Evolutionary conservation across 2,329 filamentous ascomycete species (phyloP), one percentile per base, ranked within the genome.

Genomic region (Fusarium verrucosum): DNA sequence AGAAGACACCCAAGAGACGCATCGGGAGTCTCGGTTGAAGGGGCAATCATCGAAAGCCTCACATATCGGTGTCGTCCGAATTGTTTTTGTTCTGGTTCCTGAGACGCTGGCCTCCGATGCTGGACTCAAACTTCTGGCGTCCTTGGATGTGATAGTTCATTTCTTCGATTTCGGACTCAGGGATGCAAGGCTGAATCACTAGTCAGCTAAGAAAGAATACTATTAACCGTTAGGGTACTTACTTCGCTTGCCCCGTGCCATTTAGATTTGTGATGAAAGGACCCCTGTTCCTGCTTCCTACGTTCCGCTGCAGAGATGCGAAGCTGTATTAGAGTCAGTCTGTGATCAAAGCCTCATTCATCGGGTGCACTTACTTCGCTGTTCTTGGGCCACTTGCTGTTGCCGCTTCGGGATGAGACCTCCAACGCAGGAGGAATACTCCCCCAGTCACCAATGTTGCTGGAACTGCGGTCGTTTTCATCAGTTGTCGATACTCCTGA

Each of bases 381-480:
- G 2, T 64, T 23, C 25, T 70, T 74, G 8, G 58, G 59, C 73
- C 74, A 76, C 16, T 62, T 68, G 23, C 62, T 63, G 23, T 59
- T 62, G 3, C 52, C 43, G 11, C 55, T 33, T 17, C 52, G 52
- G 16, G 14, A 26, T 22, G 44, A 47, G 6, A 46, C 37, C 10
- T 41, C 23, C 3, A 26, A 23, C 7, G 38, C 19, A 7, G 49
- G 20, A 7, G 47, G 28, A 2, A 57, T 26, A 10, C 44, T 22
- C 10, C 40, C 53, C 65, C 61, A 65, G 9, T 64, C 41, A 3
- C 51, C 68, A 16, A 57, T 41, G 3, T 68, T 25, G 20, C 62
- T 62, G n/a, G 64, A 47, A 10, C 62, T 56, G 3, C 46, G 16
- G 16, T 44, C n/a, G 9, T 30, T 53, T 5, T 50, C 50, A 7